Conservation (phyloP, 495 filamentous ascomycete species). For the Neurospora africana region DNA sequence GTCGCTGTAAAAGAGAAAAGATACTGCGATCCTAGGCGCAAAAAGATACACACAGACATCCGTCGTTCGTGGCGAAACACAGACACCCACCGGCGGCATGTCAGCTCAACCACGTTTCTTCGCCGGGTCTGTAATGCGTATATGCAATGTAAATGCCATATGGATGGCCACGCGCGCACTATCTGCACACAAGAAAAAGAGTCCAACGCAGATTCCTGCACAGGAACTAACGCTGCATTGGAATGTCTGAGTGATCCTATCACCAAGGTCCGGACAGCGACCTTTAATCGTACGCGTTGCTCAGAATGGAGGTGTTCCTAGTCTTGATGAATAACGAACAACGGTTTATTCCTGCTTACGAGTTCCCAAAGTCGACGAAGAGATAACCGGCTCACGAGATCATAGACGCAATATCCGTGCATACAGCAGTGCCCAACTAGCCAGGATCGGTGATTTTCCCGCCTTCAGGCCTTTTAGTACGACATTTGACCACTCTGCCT, state of each 20-base stretch:
- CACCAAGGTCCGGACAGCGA: not conserved
- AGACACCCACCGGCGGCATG: not conserved
- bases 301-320: not conserved
- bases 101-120: not conserved
- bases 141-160: not conserved
- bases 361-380: not conserved
- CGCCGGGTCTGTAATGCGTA: not conserved
- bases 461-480: not conserved
- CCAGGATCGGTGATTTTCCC: not conserved
- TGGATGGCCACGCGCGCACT: not conserved
- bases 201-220: not conserved
- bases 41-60: not conserved
- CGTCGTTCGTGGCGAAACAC: not conserved
- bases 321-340: not conserved
- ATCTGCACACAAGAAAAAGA: not conserved
- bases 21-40: not conserved
- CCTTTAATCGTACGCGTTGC: not conserved
- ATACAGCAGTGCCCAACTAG: not conserved
- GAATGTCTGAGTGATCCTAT: not conserved
- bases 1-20: not conserved
- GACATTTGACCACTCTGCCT: not conserved
- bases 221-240: not conserved
- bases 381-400: not conserved
- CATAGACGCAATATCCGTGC: not conserved
- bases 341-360: not conserved